Percentiles rank a stretch among this genome's conserved stretches.
phyloP scores from a whole-genome alignment of 495 filamentous ascomycete species.

The Neurospora cerealis region DNA sequence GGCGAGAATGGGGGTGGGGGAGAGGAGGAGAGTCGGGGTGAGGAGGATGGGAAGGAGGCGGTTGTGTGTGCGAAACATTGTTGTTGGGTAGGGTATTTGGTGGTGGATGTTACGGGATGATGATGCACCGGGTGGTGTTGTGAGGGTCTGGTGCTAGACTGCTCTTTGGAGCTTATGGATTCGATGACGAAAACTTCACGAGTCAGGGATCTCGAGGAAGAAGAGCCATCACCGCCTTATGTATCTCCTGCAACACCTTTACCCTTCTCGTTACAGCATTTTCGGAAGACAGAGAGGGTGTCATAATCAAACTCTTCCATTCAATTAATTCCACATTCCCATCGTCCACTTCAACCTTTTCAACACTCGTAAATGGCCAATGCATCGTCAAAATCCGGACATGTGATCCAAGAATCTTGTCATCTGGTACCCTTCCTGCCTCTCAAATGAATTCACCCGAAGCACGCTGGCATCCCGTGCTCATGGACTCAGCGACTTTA shows the following conservation, averaged over 20 bases:
- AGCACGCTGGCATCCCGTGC: not conserved
- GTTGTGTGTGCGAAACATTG: too few species aligned
- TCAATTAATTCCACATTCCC: too few species aligned
- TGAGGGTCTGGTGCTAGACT: not conserved
- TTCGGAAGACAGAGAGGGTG: not conserved
- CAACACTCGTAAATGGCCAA: not conserved
- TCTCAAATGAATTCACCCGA: not conserved
- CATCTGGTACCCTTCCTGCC: not conserved
- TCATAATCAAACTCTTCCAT: not conserved
- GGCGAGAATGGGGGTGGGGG: not conserved
- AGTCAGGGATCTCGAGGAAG: not conserved
- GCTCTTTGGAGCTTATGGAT: too few species aligned
- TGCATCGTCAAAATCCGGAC: not conserved
- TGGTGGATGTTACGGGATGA: not conserved
- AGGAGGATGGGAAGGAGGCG: not conserved
- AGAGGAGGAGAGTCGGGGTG: not conserved
- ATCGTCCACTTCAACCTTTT: too few species aligned
- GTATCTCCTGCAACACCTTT: not conserved
- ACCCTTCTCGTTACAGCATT: too few species aligned
- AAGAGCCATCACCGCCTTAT: not conserved
- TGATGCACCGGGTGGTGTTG: not conserved
- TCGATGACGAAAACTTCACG: not conserved
- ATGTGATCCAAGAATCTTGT: not conserved
- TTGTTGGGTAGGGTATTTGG: too few species aligned
- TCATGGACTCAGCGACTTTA: not conserved